Evolutionary conservation across 1,139 yeast species (phyloP).

Genomic region (Nakaseomyces sp.): DNA sequence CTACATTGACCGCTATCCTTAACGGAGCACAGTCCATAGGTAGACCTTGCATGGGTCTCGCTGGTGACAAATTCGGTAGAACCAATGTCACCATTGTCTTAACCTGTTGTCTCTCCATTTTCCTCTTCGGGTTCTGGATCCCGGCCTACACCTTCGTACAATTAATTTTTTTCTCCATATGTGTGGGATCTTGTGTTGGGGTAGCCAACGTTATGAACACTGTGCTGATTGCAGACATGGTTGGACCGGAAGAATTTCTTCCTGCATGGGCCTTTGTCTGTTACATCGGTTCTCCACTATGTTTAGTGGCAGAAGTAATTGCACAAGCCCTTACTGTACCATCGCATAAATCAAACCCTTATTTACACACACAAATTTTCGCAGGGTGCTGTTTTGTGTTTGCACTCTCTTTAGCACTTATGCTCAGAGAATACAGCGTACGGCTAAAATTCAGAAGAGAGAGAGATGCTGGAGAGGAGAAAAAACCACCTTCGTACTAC

Average conservation of each 20-base stretch:
- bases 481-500: background rate
- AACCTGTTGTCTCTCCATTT: constrained; percentile 23
- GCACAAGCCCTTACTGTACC: constrained; percentile 41
- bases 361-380: constrained; percentile 51
- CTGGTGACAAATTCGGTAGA: constrained; percentile 54
- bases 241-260: constrained; percentile 41
- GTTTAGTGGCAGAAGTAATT: constrained; percentile 44
- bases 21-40: constrained; percentile 61
- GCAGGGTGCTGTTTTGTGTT: constrained; percentile 43
- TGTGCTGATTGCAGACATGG: constrained; percentile 51
- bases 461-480: background rate
- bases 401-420: constrained; percentile 30
- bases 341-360: constrained; percentile 36
- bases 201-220: constrained; percentile 55
- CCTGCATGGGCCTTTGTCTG: constrained; percentile 56
- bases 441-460: constrained; percentile 19
- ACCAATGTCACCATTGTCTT: constrained; percentile 39
- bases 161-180: constrained; percentile 44
- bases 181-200: constrained; percentile 51
- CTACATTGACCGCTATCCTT: constrained; percentile 51
- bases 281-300: constrained; percentile 38
- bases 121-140: constrained; percentile 36
- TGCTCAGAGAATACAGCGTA: constrained; percentile 38
- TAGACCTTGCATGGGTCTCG: constrained; percentile 51
- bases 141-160: constrained; percentile 44